A percentile compares a stretch with the other conserved stretches of the same genome.
Conservation (phyloP, 1,139 yeast species). For the Blastobotrys arbuscula region DNA sequence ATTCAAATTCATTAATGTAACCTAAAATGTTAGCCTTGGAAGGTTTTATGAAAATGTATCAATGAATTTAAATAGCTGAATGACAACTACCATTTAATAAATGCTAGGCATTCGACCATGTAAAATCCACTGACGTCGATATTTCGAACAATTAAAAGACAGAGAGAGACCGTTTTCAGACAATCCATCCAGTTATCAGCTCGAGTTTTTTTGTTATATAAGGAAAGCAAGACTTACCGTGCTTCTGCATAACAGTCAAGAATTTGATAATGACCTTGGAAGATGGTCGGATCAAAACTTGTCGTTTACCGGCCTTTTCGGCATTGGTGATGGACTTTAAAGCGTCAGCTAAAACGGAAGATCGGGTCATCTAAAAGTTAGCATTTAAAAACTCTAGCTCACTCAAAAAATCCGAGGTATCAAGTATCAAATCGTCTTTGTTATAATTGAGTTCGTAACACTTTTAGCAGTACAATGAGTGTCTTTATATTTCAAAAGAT, state of each 20-base stretch:
- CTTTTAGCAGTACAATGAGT: not conserved
- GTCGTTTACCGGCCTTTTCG: slow-evolving; percentile 99
- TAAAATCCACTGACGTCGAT: slow-evolving; percentile 50
- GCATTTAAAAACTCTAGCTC: not conserved
- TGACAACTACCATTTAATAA: not conserved
- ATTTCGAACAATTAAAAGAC: slow-evolving; percentile 97
- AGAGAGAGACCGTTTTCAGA: slow-evolving; percentile 84
- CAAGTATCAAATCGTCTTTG: not conserved
- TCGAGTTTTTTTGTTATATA: slow-evolving; percentile 17
- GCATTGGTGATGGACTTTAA: slow-evolving; percentile 98
- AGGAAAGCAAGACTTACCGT: slow-evolving; percentile 47
- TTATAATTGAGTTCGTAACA: not conserved
- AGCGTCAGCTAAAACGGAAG: slow-evolving; percentile 99
- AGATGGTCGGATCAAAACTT: slow-evolving; percentile 97
- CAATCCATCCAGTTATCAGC: slow-evolving; percentile 97
- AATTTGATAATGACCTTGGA: slow-evolving; percentile 98
- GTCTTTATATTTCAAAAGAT: not conserved
- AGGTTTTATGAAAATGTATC: slow-evolving; percentile 4
- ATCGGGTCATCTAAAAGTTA: slow-evolving; percentile 68
- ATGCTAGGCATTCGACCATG: slow-evolving; percentile 45
- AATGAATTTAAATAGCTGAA: slow-evolving; percentile 1
- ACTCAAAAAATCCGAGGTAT: too few relatives aligned
- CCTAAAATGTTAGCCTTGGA: slow-evolving; percentile 43
- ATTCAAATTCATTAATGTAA: slow-evolving; percentile 98
- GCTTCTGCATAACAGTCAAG: slow-evolving; percentile 96